Evolutionary conservation across 2,329 filamentous ascomycete genomes (phyloP).

Genomic region (Gyromitra esculenta): DNA sequence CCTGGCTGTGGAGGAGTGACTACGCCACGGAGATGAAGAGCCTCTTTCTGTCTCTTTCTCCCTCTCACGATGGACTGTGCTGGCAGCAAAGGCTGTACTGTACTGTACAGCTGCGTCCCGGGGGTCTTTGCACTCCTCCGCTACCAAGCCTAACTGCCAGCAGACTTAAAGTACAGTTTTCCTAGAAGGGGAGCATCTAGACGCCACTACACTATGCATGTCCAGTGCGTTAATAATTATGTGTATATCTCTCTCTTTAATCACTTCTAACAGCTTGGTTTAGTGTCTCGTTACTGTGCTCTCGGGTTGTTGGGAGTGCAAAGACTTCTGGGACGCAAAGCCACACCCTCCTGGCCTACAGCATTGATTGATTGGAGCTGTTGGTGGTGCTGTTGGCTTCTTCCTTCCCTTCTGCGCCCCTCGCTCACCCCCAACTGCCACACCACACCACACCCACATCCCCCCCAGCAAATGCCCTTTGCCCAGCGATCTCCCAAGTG

Average conservation of each 20-base stretch:
- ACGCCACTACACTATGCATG: too few relatives aligned
- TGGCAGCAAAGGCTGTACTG: not conserved
- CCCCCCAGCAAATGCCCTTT: constrained; percentile 31
- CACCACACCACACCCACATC: not conserved
- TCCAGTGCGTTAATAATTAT: too few relatives aligned
- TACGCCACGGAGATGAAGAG: constrained; percentile 13
- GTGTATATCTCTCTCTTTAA: too few relatives aligned
- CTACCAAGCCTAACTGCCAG: too few relatives aligned
- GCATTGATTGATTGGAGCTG: not conserved
- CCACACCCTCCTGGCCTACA: constrained; percentile 28
- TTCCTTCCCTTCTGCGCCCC: constrained; percentile 2
- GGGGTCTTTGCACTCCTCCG: too few relatives aligned
- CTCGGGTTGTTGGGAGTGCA: too few relatives aligned
- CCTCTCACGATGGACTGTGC: not conserved
- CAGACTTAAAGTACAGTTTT: too few relatives aligned
- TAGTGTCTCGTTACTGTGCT: too few relatives aligned
- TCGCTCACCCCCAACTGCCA: not conserved
- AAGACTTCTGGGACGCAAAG: not conserved
- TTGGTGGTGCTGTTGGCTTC: not conserved
- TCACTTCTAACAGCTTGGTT: too few relatives aligned
- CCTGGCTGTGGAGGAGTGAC: constrained; percentile 20
- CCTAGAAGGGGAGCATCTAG: too few relatives aligned
- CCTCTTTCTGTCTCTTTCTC: not conserved
- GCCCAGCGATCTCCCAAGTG: constrained; percentile 29
- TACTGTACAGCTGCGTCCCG: too few relatives aligned